Base-by-base conservation (phyloP, 441 rosid species). In the Mallotus japonicus region DNA sequence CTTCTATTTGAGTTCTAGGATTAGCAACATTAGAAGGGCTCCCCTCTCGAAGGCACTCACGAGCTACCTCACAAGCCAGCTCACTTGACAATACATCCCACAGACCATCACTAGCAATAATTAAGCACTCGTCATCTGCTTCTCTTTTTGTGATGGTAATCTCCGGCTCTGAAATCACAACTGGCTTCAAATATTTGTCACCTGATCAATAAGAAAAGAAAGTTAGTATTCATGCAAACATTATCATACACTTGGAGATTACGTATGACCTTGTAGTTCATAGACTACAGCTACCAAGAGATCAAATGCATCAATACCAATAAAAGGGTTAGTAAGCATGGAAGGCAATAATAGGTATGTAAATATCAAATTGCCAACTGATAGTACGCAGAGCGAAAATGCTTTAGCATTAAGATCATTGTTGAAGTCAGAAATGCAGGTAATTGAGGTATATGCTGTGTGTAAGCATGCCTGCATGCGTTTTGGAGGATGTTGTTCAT, bases 21-120 rank as follows among this genome's bases (percentile, higher is more conserved):
- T 81, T 84, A 6, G 74, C 16, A 2, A 71, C 67, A 57, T 61
- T 54, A 76, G 75, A 68, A 46, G 32, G 3, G 32, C 66, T 73
- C 53, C 72, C 76, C 69, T 80, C 80, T 10, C 73, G 79, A 9
- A 88, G 85, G 76, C 90, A 89, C 58, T 79, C 74, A 0, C 60
- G 42, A 62, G 87, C 83, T 54, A 89, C 77, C 49, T 76, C 71
- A 67, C 92, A 88, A 10, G 87, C 95, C 84, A 83, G 12, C n/a
- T 88, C 83, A 9, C 69, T 79, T 5, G 88, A 76, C 56, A 86
- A 13, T 19, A 88, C 90, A 63, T 89, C 92, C 95, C 95, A 88
- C 75, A 90, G 55, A 47, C 90, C 95, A 73, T 88, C 95, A 17
- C 85, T 88, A 8, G 89, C 92, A 16, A 87, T 80, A 44, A 90